A percentile compares a stretch with the other conserved stretches of the same genome.
Conservation (phyloP, 192 early-diverging fungal species). For the Geranomyces variabilis region DNA sequence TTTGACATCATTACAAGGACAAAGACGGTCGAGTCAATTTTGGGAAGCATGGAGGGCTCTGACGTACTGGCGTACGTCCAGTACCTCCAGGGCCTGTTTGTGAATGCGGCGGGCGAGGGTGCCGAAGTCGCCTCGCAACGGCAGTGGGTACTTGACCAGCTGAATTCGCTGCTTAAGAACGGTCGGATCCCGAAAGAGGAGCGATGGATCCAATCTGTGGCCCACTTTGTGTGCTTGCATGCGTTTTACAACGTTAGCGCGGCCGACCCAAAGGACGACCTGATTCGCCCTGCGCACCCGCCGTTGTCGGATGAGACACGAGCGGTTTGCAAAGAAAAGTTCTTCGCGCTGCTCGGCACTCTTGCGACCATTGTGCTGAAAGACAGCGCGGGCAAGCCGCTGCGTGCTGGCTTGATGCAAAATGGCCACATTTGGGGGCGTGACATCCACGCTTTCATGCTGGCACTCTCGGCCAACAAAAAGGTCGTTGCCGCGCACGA, state of each 20-base stretch:
- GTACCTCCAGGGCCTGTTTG: slow-evolving; percentile 72
- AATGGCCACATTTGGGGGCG: slow-evolving; percentile 66
- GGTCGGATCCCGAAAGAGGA: slow-evolving; percentile 76
- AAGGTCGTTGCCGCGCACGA: slow-evolving; percentile 14
- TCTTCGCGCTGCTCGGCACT: slow-evolving; percentile 72
- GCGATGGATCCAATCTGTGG: slow-evolving; percentile 67
- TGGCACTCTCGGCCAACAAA: slow-evolving; percentile 40
- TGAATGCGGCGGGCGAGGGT: slow-evolving; percentile 43
- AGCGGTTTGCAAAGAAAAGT: slow-evolving; percentile 62
- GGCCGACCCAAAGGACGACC: slow-evolving; percentile 43
- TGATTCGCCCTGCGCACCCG: slow-evolving; percentile 52
- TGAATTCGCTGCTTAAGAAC: slow-evolving; percentile 74
- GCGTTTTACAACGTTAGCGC: slow-evolving; percentile 71
- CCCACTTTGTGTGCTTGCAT: slow-evolving; percentile 72
- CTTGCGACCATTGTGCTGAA: slow-evolving; percentile 59
- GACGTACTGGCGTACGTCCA: slow-evolving; percentile 73
- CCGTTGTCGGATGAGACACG: slow-evolving; percentile 58
- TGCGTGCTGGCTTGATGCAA: slow-evolving; percentile 53
- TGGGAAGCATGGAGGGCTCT: slow-evolving; percentile 69
- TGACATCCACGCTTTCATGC: slow-evolving; percentile 54
- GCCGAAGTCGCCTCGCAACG: slow-evolving; percentile 26
- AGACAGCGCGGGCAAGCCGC: slow-evolving; percentile 36
- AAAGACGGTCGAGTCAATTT: slow-evolving; percentile 78
- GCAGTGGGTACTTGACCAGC: slow-evolving; percentile 80
- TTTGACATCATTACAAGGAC: slow-evolving; percentile 74